Base-by-base conservation (phyloP, 805 yeast species). In the Suhomyces pyralidae region DNA sequence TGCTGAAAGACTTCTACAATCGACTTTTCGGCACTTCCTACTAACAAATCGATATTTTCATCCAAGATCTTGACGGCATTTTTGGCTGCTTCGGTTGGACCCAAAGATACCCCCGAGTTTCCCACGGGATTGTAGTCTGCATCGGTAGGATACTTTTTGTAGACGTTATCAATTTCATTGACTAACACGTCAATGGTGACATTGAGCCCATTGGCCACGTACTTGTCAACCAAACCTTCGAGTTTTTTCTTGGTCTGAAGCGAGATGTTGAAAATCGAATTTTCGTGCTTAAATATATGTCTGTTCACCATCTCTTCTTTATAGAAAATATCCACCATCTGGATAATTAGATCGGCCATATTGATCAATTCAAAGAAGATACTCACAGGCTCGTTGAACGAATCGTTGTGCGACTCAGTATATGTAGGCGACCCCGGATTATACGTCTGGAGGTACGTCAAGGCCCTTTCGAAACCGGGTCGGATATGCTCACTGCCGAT, bases 1-100 rank as follows among this genome's bases (percentile, higher is more conserved):
- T 92, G 96, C 61, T 92, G 94, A 64, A 91, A 94, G 0, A 93
- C 96, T 59, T 92, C 98, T 24, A 92, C 80, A 10, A 96, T 86
- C 0, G 90, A 81, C 63, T 86, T 89, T 51, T 93, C 98, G 0
- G 97, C 89, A 5, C 94, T 81, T 1, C 91, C 96, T 15, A 81
- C 82, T 44, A 93, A 71, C 52, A 92, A 70, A 52, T 81, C 82
- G 55, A 92, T 83, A 64, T 93, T 96, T 14, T 84, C 81, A 10
- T 81, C 80, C 51, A 94, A 67, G 22, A 92, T 74, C 19, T 76
- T 72, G 2, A 90, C 82, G 3, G 82, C 84, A 52, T 81, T 80
- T 9, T 60, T 60, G 0, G 96, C 94, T 53, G 96, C 89, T 32
- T 71, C 71, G 0, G 96, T 78, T 0, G 81, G 73, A 2, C 73